Evolutionary conservation across 2,329 filamentous ascomycete species (phyloP).

Genomic region (Penicillium sclerotiorum): DNA sequence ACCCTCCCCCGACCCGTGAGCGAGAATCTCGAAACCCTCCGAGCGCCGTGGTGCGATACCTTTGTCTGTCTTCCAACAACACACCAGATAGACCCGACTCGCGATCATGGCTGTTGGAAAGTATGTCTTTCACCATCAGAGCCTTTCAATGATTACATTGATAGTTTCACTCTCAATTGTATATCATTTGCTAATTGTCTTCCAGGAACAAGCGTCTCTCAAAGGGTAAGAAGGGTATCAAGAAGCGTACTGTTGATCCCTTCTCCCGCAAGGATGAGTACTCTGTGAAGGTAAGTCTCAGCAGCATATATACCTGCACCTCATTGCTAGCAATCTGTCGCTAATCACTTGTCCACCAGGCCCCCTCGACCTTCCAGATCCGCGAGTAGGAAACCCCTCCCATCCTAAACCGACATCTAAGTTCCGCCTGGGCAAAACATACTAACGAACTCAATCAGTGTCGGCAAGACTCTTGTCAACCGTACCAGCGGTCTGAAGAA

Average conservation of each 20-base stretch:
- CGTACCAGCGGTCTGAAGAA: constrained; percentile 99
- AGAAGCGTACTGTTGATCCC: constrained; percentile 98
- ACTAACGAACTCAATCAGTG: constrained; percentile 60
- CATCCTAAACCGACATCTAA: too few relatives aligned
- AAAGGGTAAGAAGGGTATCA: constrained; percentile 99
- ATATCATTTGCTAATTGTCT: constrained; percentile 16
- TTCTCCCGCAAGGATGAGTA: constrained; percentile 99
- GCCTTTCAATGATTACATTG: constrained; percentile 4
- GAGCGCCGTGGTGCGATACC: constrained; percentile 44
- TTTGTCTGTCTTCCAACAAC: constrained; percentile 45
- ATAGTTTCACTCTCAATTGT: neutral
- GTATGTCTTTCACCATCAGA: constrained; percentile 49
- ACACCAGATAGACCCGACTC: constrained; percentile 52
- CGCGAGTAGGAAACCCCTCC: constrained; percentile 74
- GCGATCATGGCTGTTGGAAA: constrained; percentile 84
- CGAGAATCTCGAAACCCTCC: constrained; percentile 42
- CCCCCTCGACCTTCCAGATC: constrained; percentile 91
- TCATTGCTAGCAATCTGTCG: constrained; percentile 18
- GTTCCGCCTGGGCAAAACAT: too few relatives aligned
- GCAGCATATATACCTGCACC: neutral
- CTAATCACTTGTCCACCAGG: constrained; percentile 54
- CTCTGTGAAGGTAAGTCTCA: constrained; percentile 77
- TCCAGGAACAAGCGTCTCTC: constrained; percentile 99
- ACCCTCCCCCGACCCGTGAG: constrained; percentile 38
- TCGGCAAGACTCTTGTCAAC: constrained; percentile 99